Evolutionary conservation across 805 yeast genomes (phyloP), one percentile per base, ranked within the genome.

Genomic region (Yamadazyma tumulicola): DNA sequence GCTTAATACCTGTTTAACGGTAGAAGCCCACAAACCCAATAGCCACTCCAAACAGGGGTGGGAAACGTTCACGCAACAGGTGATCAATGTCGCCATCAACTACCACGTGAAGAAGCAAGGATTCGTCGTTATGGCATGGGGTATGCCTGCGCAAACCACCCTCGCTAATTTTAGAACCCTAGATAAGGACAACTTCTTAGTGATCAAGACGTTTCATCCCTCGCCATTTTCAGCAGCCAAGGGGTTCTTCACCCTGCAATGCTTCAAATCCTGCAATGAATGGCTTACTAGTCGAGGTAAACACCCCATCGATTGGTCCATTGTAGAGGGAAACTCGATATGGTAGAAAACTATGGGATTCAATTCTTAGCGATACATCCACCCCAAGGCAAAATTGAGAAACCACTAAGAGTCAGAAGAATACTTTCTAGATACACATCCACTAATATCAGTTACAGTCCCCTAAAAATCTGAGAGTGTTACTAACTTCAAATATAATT

Each of bases 1-100:
- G 67, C 70, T 93, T 28, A 93, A 93, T 62, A 80, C 97, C 0
- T 79, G 91, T 33, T 64, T 93, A 1, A 93, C 97, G 0, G 98
- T 93, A 0, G 81, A 81, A 39, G 96, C 96, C 0, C 97, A 91
- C 53, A 77, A 80, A 51, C 95, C 98, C 8, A 87, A 88, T 51
- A 87, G 97, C 9, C 98, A 93, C 54, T 77, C 96, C 0, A 77
- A 79, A 21, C 69, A 70, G 46, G 98, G 98, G 0, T 93, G 98
- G 98, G 97, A 89, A 51, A 66, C 64, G 22, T 88, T 93, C 55
- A 93, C 98, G 0, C 85, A 77, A 49, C 69, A 75, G 20, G 87
- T 80, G 1, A 72, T 93, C 10, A 61, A 68, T 24, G 48, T 62
- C 1, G 69, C 82, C 23, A 60, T 81, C 7, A 53, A 67, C 11